Conservation (phyloP, 495 filamentous ascomycete genomes). For the Trichoderma parareesei region DNA sequence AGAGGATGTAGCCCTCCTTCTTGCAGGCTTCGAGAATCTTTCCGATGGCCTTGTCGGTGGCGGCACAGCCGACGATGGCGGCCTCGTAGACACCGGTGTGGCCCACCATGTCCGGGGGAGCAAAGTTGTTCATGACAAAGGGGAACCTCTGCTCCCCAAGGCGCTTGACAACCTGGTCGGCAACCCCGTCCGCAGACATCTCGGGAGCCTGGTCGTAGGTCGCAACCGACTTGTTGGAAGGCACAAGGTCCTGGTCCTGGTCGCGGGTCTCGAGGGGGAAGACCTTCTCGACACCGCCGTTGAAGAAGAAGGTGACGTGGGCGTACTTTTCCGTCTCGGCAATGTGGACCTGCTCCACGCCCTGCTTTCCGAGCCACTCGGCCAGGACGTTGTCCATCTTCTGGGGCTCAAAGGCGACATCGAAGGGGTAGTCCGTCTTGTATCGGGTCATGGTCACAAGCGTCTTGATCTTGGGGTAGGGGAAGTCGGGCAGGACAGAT, state of each 20-base stretch:
- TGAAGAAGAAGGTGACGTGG: slow-evolving; percentile 99
- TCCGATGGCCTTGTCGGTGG: slow-evolving; percentile 90
- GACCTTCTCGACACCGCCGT: slow-evolving; percentile 94
- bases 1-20: slow-evolving; percentile 81
- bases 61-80: slow-evolving; percentile 75
- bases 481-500: slow-evolving; percentile 82
- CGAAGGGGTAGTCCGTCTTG: slow-evolving; percentile 90
- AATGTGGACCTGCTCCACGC: slow-evolving; percentile 84
- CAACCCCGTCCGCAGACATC: slow-evolving; percentile 88
- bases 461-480: slow-evolving; percentile 77
- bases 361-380: slow-evolving; percentile 86
- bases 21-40: slow-evolving; percentile 87
- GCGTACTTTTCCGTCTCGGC: slow-evolving; percentile 99
- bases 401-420: slow-evolving; percentile 89
- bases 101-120: slow-evolving; percentile 97
- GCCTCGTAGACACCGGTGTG: slow-evolving; percentile 97
- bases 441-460: slow-evolving; percentile 98
- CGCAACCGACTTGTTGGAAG: slow-evolving; percentile 67
- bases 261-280: slow-evolving; percentile 81
- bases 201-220: slow-evolving; percentile 95
- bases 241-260: slow-evolving; percentile 49
- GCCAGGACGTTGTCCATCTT: slow-evolving; percentile 94
- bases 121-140: slow-evolving; percentile 99
- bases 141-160: slow-evolving; percentile 75
- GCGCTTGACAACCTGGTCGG: slow-evolving; percentile 75